Percentiles rank a stretch among this genome's conserved stretches.
phyloP scores from a whole-genome alignment of 2,329 filamentous ascomycete genomes.

The Erysiphe neolycopersici region DNA sequence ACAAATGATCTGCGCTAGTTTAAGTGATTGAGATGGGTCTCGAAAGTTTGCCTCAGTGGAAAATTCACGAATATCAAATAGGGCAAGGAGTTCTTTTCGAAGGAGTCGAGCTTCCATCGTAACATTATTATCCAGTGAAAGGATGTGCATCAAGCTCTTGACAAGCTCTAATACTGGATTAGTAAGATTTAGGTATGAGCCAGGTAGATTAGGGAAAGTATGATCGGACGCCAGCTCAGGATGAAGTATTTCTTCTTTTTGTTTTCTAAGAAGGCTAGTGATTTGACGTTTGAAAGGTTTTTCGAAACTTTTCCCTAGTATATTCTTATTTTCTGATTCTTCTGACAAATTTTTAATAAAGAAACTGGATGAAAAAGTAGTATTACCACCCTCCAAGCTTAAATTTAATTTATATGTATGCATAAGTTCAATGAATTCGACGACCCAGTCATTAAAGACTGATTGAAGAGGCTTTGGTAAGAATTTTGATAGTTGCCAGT shows the following conservation, averaged over 20 bases:
- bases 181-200: constrained; percentile 32
- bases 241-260: constrained; percentile 72
- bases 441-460: constrained; percentile 73
- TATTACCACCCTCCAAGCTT: constrained; percentile 20
- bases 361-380: constrained; percentile 29
- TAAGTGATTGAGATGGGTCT: constrained; percentile 56
- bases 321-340: constrained; percentile 29
- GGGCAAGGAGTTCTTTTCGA: constrained; percentile 61
- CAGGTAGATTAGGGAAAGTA: constrained; percentile 54
- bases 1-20: constrained; percentile 53
- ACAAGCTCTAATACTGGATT: constrained; percentile 77
- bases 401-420: constrained; percentile 51
- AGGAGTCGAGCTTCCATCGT: constrained; percentile 67
- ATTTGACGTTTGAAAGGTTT: constrained; percentile 82
- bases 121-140: constrained; percentile 75
- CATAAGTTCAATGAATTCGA: constrained; percentile 91
- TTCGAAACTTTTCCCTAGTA: constrained; percentile 61
- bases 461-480: constrained; percentile 56
- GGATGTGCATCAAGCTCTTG: constrained; percentile 76
- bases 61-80: constrained; percentile 93
- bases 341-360: constrained; percentile 29
- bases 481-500: constrained; percentile 91
- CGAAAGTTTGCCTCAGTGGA: constrained; percentile 62
- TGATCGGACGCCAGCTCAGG: constrained; percentile 73
- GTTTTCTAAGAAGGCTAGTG: constrained; percentile 49